phyloP scores from a whole-genome alignment of 306 rosid species.

The Fragaria vesca region DNA sequence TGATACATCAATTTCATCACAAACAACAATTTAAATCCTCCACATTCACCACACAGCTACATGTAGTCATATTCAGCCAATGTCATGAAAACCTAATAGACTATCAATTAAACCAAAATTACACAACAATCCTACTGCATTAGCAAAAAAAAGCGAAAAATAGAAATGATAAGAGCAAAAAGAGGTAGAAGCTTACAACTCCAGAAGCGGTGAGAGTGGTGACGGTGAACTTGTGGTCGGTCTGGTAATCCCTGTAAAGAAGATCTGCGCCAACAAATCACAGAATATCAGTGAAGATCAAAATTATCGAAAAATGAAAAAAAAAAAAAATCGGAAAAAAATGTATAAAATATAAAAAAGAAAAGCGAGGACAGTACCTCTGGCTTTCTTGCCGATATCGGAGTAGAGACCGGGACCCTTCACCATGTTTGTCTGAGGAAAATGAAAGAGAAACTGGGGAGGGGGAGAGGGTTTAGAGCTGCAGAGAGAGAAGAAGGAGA shows the following conservation, averaged over 20 bases:
- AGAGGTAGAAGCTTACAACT: constrained; percentile 49
- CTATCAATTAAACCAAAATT: too few species aligned
- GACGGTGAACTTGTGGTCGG: constrained; percentile 89
- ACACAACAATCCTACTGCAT: not conserved
- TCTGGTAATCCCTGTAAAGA: constrained; percentile 87
- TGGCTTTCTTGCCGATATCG: constrained; percentile 88
- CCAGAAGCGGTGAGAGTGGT: constrained; percentile 70
- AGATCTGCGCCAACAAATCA: constrained; percentile 45
- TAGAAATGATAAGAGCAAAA: too few species aligned
- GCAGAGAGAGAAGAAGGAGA: not conserved
- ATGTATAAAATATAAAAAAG: not conserved
- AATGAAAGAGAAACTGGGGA: constrained; percentile 17
- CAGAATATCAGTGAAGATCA: not conserved
- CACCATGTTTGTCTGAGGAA: constrained; percentile 56
- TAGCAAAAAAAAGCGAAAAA: too few species aligned
- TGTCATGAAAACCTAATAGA: constrained; percentile 23
- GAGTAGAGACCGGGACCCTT: constrained; percentile 93
- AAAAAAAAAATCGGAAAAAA: not conserved
- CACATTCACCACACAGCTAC: not conserved
- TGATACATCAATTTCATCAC: not conserved
- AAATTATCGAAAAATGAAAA: not conserved
- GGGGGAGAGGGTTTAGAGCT: not conserved
- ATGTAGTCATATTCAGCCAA: not conserved
- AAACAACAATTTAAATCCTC: not conserved
- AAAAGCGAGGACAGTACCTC: constrained; percentile 44